Evolutionary conservation across 2,329 filamentous ascomycete genomes (phyloP).

Genomic region (Seiridium unicorne): DNA sequence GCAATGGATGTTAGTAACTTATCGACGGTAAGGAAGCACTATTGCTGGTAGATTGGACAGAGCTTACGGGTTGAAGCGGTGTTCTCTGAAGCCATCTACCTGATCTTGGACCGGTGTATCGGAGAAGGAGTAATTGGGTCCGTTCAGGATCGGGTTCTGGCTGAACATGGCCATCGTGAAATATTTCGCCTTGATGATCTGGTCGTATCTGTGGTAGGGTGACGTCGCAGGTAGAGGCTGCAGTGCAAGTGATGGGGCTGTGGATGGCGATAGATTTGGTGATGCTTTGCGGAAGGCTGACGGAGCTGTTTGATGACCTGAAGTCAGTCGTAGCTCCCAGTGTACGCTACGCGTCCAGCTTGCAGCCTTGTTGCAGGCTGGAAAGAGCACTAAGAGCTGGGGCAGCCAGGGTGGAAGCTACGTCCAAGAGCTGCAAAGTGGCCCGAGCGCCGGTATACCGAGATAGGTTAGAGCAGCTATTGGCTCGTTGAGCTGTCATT

Average conservation of each 20-base stretch:
- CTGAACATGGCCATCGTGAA: constrained; percentile 65
- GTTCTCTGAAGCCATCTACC: constrained; percentile 61
- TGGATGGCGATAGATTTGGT: constrained; percentile 5
- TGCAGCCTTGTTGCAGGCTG: constrained; percentile 46
- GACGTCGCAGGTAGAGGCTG: not conserved
- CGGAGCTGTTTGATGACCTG: constrained; percentile 10
- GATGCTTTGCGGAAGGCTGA: constrained; percentile 8
- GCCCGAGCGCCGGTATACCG: not conserved
- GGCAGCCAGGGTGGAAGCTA: no score
- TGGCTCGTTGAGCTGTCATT: constrained; percentile 1
- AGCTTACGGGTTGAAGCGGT: constrained; percentile 88
- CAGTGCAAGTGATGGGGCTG: constrained; percentile 5
- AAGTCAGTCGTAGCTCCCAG: constrained; percentile 14
- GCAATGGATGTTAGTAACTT: constrained; percentile 8
- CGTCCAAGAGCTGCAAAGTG: not conserved
- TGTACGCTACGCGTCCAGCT: constrained; percentile 32
- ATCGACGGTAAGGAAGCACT: not conserved
- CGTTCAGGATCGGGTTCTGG: constrained; percentile 68
- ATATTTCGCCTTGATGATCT: not conserved
- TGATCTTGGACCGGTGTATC: constrained; percentile 55
- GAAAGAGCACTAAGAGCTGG: not conserved
- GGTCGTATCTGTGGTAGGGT: not conserved
- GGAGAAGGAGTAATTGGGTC: constrained; percentile 67
- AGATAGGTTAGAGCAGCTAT: not conserved
- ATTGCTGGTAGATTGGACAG: not conserved